These are phyloP conservation scores for Fusarium xylarioides DNA, from an alignment of 2,329 filamentous ascomycete species.

Conservation along the genomic window DNA sequence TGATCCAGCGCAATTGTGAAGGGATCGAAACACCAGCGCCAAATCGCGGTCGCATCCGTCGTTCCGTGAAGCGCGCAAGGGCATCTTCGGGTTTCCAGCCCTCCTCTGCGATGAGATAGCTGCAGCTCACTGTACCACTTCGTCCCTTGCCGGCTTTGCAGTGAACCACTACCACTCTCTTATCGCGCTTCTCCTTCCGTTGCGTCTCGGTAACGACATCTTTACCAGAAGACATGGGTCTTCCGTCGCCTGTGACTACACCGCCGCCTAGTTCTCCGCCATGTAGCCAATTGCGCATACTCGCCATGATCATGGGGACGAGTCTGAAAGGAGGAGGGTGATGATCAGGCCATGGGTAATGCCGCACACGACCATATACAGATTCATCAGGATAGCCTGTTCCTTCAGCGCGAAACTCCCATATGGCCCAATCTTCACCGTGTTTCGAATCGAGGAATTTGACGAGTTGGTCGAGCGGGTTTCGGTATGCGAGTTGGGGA, in stretches of 20 bases:
- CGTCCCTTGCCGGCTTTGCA: conserved; percentile 97
- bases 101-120: conserved; percentile 90
- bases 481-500: conserved; percentile 91
- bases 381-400: conserved; percentile 93
- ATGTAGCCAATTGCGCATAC: conserved; percentile 89
- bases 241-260: conserved; percentile 17
- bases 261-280: conserved; percentile 55
- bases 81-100: conserved; percentile 65
- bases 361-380: conserved; percentile 84
- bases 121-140: conserved; percentile 87
- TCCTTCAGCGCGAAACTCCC: conserved; percentile 97
- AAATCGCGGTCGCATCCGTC: conserved; percentile 89
- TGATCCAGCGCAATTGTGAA: conserved; percentile 87
- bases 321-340: conserved; percentile 93
- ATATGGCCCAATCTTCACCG: conserved; percentile 87
- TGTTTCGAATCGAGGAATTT: conserved; percentile 89
- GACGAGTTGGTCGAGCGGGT: conserved; percentile 87
- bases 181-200: conserved; percentile 48
- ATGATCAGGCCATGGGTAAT: conserved; percentile 97
- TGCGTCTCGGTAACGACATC: conserved; percentile 35
- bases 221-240: conserved; percentile 24
- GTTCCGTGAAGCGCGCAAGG: conserved; percentile 72
- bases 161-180: conserved; percentile 86
- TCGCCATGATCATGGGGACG: conserved; percentile 87
- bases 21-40: conserved; percentile 92